Evolutionary conservation across 2,329 filamentous ascomycete genomes (phyloP).

Genomic region (Nemania sp.): DNA sequence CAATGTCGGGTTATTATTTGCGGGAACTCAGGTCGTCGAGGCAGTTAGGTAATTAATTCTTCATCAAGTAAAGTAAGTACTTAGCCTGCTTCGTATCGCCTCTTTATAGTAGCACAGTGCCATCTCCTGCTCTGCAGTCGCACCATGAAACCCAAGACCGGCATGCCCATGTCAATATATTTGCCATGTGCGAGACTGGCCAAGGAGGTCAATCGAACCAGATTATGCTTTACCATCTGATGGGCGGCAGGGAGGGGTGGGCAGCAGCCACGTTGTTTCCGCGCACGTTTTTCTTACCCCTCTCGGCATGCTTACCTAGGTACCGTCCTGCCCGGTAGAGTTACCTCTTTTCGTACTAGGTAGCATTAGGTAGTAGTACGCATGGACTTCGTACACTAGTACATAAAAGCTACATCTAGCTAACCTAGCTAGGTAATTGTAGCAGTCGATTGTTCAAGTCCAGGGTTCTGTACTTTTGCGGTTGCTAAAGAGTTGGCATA

Average conservation of each 20-base stretch:
- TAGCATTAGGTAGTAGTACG: neutral
- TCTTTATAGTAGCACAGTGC: neutral
- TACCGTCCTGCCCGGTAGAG: constrained; percentile 1
- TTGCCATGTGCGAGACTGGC: constrained; percentile 25
- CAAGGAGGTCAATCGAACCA: constrained; percentile 9
- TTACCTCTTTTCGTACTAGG: neutral
- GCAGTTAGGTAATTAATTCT: neutral
- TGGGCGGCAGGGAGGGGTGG: constrained; percentile 9
- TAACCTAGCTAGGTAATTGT: neutral
- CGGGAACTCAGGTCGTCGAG: too few relatives aligned
- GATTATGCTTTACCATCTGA: constrained; percentile 18
- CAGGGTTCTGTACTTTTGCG: too few relatives aligned
- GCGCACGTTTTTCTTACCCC: constrained; percentile 27
- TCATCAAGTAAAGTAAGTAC: neutral
- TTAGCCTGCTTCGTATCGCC: neutral
- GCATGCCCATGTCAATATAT: constrained; percentile 11
- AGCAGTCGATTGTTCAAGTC: too few relatives aligned
- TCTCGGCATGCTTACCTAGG: constrained; percentile 24
- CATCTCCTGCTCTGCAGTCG: constrained; percentile 1
- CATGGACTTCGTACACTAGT: too few relatives aligned
- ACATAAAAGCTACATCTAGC: too few relatives aligned
- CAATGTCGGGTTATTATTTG: too few relatives aligned
- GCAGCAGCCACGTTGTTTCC: constrained; percentile 20
- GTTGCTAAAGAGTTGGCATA: too few relatives aligned
- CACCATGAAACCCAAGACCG: constrained; percentile 14